These are phyloP conservation scores for Botrytis galanthina DNA, from an alignment of 2,329 filamentous ascomycete species.

Conservation along the genomic window DNA sequence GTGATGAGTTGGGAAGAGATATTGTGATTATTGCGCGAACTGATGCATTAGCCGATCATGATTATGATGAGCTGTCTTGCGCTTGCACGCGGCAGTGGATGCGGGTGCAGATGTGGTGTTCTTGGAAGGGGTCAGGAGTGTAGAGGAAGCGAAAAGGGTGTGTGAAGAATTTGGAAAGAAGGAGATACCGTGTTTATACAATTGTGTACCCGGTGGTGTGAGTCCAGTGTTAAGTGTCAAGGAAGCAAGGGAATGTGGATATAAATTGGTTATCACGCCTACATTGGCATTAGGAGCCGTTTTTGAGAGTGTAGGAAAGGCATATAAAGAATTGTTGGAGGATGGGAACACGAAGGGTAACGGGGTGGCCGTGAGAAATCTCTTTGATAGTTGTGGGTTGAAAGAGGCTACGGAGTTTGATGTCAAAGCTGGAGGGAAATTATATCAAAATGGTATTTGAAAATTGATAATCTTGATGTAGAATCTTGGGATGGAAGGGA, in stretches of 20 bases:
- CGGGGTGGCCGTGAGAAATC: background rate
- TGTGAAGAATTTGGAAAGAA: slow-evolving; percentile 34
- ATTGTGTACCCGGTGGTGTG: slow-evolving; percentile 56
- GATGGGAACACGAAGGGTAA: background rate
- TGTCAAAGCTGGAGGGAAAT: background rate
- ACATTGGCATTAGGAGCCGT: background rate
- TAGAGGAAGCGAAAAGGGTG: slow-evolving; percentile 45
- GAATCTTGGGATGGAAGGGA: background rate
- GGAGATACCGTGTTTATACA: slow-evolving; percentile 52
- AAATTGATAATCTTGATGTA: background rate
- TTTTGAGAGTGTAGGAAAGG: background rate
- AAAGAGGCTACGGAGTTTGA: slow-evolving; percentile 2
- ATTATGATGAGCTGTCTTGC: slow-evolving; percentile 55
- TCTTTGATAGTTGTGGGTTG: slow-evolving; percentile 12
- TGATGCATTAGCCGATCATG: slow-evolving; percentile 56
- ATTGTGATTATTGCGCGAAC: slow-evolving; percentile 61
- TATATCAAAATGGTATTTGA: background rate
- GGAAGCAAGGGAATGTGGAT: slow-evolving; percentile 55
- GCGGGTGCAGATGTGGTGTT: slow-evolving; percentile 60
- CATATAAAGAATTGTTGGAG: background rate
- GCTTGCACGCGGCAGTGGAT: slow-evolving; percentile 50
- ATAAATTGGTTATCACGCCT: slow-evolving; percentile 57
- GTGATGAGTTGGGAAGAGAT: slow-evolving; percentile 49
- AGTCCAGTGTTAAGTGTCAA: slow-evolving; percentile 52
- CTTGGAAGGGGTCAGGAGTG: slow-evolving; percentile 55